Base-by-base conservation (phyloP, 2,329 filamentous ascomycete species). In the Beauveria bassiana region DNA sequence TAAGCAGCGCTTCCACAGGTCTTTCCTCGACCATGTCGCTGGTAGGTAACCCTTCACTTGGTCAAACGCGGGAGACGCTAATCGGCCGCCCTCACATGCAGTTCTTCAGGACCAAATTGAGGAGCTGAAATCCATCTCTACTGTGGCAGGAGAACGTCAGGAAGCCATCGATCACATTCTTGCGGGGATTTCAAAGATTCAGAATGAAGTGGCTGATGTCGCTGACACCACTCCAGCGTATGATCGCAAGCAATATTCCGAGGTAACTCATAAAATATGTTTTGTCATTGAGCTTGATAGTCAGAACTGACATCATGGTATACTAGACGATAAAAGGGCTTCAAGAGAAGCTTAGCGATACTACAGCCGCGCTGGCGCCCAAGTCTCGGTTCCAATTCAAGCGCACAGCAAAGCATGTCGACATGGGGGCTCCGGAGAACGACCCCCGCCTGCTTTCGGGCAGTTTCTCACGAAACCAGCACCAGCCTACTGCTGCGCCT, bases 351-450 rank as follows among this genome's bases (percentile, higher is more conserved):
- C 80, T 97, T 26, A 87, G 89, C 67, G 83, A 87, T 62, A 86
- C 85, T 8, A 84, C 87, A 18, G 81, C 84, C 45, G 83, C 81
- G 24, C 82, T 91, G 59, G 84, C 85, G 0, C 91, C 92, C 8
- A 89, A 88, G 66, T 84, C 86, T 12, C 91, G 91, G 64, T 97
- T 97, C 75, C 84, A 89, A 59, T 97, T 97, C 79, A 96, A 78
- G 67, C 66, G 70, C 64, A 69, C 66, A 46, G 66, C 69, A 31
- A 45, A 65, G 20, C 73, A 75, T 63, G 75, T 80, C 18, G 74
- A 76, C 58, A 76, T 79, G 76, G 72, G 75, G n/a, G 69, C 71
- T 1, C 66, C 73, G 10, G 73, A 76, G 65, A 75, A 75, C 62
- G 78, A 81, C 65, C 73, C 78, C 4, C 74, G 79, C 3, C 68